phyloP scores from a whole-genome alignment of 345 rosid genomes.

The Carallia pectinifolia region DNA sequence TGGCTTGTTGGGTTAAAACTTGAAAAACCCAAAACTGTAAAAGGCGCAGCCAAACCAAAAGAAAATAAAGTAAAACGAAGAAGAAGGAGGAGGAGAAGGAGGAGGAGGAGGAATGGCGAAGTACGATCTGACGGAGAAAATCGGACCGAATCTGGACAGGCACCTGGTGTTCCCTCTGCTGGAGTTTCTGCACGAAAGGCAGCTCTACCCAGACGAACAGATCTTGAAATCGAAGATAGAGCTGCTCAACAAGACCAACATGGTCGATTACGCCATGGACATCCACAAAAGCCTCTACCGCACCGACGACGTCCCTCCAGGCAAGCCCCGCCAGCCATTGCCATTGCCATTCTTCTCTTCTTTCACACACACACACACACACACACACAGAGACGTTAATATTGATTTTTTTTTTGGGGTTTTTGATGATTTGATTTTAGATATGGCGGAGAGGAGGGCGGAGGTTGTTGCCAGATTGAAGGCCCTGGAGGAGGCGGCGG shows the following conservation, averaged over 20 bases:
- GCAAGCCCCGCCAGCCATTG: not conserved
- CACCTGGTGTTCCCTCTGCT: slow-evolving; percentile 88
- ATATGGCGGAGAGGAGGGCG: slow-evolving; percentile 83
- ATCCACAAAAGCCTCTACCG: slow-evolving; percentile 93
- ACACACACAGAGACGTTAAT: not conserved
- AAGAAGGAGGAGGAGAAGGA: not conserved
- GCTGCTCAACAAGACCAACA: slow-evolving; percentile 85
- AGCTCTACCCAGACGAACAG: slow-evolving; percentile 80
- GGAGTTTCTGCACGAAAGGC: slow-evolving; percentile 86
- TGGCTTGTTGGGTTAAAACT: not conserved
- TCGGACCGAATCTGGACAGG: slow-evolving; percentile 73
- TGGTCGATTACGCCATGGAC: slow-evolving; percentile 99
- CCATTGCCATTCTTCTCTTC: too few relatives aligned
- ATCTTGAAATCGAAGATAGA: slow-evolving; percentile 85
- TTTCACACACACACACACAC: not conserved
- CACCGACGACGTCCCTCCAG: slow-evolving; percentile 85
- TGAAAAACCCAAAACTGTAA: not conserved
- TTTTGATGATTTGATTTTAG: slow-evolving; percentile 22
- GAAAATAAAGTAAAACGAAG: not conserved
- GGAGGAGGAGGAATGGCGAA: slow-evolving; percentile 32
- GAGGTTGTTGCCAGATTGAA: slow-evolving; percentile 88
- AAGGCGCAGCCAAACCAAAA: not conserved
- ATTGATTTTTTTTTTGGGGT: not conserved
- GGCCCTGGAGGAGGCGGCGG: slow-evolving; percentile 86
- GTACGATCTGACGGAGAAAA: slow-evolving; percentile 71